Conservation (phyloP, 352 stramenopile genomes). For the Globisporangium splendens region DNA sequence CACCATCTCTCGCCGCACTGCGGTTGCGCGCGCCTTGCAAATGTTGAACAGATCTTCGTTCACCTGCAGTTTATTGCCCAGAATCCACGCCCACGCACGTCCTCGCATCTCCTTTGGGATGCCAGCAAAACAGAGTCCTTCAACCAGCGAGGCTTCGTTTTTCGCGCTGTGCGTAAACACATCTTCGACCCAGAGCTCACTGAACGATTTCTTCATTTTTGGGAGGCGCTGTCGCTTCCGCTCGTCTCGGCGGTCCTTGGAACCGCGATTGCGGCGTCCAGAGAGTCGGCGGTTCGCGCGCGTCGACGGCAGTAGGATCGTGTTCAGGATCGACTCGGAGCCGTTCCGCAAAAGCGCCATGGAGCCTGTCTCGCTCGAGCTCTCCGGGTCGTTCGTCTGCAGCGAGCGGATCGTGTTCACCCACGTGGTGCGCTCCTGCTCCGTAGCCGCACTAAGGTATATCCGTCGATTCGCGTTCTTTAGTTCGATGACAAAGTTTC, state of each 20-base stretch:
- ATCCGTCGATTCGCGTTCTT: conserved; percentile 41
- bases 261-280: conserved; percentile 25
- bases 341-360: conserved; percentile 31
- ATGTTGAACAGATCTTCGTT: conserved; percentile 85
- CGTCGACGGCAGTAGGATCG: conserved; percentile 14
- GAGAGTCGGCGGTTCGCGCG: conserved; percentile 24
- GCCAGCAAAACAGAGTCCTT: conserved; percentile 74
- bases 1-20: conserved; percentile 72
- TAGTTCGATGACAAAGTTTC: conserved; percentile 82
- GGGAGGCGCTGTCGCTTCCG: conserved; percentile 53
- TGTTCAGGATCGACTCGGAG: conserved; percentile 37
- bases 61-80: conserved; percentile 82
- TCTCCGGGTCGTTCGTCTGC: conserved; percentile 20
- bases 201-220: conserved; percentile 74
- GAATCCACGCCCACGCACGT: conserved; percentile 72
- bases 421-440: conserved; percentile 69
- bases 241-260: conserved; percentile 64
- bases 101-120: conserved; percentile 83
- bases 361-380: conserved; percentile 13
- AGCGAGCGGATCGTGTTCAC: conserved; percentile 46
- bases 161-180: conserved; percentile 32
- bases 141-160: conserved; percentile 26
- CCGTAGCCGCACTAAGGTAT: conserved; percentile 72
- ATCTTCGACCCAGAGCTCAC: conserved; percentile 70
- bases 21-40: conserved; percentile 67